A percentile compares a stretch with the other conserved stretches of the same genome.
These are phyloP conservation scores for Lepidopterella palustris DNA, from an alignment of 495 filamentous ascomycete genomes.

Conservation along the genomic window DNA sequence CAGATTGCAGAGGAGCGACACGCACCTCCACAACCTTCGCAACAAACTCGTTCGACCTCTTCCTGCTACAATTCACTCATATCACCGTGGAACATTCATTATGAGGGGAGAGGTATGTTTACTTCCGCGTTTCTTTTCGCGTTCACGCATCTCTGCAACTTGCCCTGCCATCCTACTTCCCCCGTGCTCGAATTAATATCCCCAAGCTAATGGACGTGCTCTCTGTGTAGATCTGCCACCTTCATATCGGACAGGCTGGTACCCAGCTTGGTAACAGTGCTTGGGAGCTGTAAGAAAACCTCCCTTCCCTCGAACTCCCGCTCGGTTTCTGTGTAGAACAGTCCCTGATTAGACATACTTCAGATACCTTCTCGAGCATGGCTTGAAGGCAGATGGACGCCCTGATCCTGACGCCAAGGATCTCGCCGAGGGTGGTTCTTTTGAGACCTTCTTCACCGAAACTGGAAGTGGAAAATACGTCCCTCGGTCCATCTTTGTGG, in stretches of 20 bases:
- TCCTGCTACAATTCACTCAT: neutral
- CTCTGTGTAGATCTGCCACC: conserved; percentile 63
- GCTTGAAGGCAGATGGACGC: conserved; percentile 69
- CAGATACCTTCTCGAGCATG: conserved; percentile 89
- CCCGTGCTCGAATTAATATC: conserved; percentile 3
- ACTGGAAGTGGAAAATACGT: conserved; percentile 83
- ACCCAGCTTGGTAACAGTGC: conserved; percentile 88
- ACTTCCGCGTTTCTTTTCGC: neutral
- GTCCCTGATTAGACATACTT: conserved; percentile 5
- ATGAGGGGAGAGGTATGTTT: conserved; percentile 29
- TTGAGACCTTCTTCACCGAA: conserved; percentile 89
- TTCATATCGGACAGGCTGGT: conserved; percentile 92
- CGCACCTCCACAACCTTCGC: neutral
- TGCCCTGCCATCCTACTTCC: neutral
- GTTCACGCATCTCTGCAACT: neutral
- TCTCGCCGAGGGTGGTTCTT: conserved; percentile 59
- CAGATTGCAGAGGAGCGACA: neutral
- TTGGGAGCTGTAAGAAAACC: conserved; percentile 75
- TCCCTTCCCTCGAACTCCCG: conserved; percentile 4
- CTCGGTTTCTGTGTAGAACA: too few relatives aligned
- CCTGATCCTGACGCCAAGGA: conserved; percentile 59
- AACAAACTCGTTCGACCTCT: neutral
- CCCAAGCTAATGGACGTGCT: conserved; percentile 14
- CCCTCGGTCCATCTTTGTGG: conserved; percentile 82
- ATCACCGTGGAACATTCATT: neutral